Conservation (phyloP, 129 eudicot species). For the Sambucus nigra region DNA sequence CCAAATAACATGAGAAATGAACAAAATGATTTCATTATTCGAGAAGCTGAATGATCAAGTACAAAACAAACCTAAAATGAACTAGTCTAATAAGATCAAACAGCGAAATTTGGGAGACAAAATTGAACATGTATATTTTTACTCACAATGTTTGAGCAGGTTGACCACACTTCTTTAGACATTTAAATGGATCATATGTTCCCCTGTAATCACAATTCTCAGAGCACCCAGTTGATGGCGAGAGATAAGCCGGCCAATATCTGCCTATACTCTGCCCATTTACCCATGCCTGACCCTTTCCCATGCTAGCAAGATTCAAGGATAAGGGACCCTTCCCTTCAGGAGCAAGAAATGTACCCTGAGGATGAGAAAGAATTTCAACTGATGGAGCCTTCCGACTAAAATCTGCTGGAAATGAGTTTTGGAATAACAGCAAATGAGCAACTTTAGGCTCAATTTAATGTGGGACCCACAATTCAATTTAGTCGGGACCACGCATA, state of each 20-base stretch:
- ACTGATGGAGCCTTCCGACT: neutral
- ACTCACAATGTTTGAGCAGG: slow-evolving; percentile 75
- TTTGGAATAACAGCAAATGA: too few species aligned
- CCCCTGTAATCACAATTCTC: slow-evolving; percentile 65
- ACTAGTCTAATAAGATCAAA: neutral
- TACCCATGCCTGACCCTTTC: slow-evolving; percentile 77
- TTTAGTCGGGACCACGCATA: too few species aligned
- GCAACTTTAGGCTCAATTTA: too few species aligned
- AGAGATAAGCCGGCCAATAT: slow-evolving; percentile 67
- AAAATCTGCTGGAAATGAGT: too few species aligned
- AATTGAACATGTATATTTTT: neutral
- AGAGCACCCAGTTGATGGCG: slow-evolving; percentile 66
- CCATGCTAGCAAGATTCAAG: slow-evolving; percentile 66
- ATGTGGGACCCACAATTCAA: too few species aligned
- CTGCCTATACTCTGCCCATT: slow-evolving; percentile 66
- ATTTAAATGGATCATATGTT: slow-evolving; percentile 46
- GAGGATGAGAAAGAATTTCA: slow-evolving; percentile 9
- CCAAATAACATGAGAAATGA: too few species aligned
- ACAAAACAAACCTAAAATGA: neutral
- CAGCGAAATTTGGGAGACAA: neutral
- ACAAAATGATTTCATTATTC: neutral
- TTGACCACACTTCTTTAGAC: slow-evolving; percentile 65
- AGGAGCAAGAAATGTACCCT: slow-evolving; percentile 59
- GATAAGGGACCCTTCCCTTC: slow-evolving; percentile 60
- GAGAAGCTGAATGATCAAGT: neutral